Evolutionary conservation across 352 stramenopile genomes (phyloP).

Genomic region (Pythium guiyangense): DNA sequence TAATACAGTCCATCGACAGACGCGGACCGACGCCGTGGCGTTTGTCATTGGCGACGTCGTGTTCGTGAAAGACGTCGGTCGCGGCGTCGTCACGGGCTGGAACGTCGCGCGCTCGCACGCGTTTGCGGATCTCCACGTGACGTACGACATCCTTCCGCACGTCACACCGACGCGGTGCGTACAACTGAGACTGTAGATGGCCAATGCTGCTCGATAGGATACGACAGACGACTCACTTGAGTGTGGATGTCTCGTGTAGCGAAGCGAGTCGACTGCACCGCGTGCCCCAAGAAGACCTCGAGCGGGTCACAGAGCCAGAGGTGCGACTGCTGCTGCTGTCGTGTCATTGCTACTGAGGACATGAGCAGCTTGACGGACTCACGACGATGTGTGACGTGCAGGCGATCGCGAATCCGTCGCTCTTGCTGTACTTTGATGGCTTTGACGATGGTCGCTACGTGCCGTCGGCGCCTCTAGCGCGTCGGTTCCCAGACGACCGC

Average conservation of each 20-base stretch:
- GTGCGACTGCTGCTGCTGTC: slow-evolving; percentile 25
- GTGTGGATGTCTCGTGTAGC: slow-evolving; percentile 20
- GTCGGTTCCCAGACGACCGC: slow-evolving; percentile 55
- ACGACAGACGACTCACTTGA: no score
- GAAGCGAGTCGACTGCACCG: slow-evolving; percentile 53
- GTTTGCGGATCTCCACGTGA: slow-evolving; percentile 32
- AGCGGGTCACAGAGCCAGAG: slow-evolving; percentile 29
- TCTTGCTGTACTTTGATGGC: slow-evolving; percentile 77
- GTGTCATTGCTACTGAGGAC: not conserved
- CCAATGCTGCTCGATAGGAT: no score
- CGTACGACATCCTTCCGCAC: slow-evolving; percentile 70
- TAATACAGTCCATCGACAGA: no score
- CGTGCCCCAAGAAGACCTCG: slow-evolving; percentile 52
- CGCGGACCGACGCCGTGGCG: slow-evolving; percentile 38
- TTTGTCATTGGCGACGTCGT: slow-evolving; percentile 77
- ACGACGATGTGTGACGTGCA: no score
- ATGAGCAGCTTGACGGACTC: no score
- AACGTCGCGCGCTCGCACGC: slow-evolving; percentile 28
- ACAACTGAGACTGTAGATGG: no score
- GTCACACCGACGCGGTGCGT: slow-evolving; percentile 40
- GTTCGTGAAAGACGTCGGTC: slow-evolving; percentile 39
- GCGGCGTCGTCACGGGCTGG: slow-evolving; percentile 67
- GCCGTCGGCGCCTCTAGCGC: slow-evolving; percentile 54
- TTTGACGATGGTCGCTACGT: slow-evolving; percentile 57
- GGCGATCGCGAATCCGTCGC: slow-evolving; percentile 51